Conservation (phyloP, 169 alveolate species). For the Cryptosporidium bovis region DNA sequence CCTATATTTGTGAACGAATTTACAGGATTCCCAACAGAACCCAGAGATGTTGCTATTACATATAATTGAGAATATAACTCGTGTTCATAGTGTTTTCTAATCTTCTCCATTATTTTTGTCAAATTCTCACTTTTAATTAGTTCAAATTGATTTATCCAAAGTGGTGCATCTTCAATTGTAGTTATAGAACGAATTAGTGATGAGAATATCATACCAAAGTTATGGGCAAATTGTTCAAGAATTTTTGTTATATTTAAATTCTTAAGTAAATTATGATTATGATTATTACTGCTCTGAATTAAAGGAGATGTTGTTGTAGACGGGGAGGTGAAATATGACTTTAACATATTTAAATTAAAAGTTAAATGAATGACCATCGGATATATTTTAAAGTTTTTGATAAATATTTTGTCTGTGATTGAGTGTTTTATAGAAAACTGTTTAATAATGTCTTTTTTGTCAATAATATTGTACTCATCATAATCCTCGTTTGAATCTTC, state of each 20-base stretch:
- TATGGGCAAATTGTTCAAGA: constrained; percentile 58
- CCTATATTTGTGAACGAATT: constrained; percentile 73
- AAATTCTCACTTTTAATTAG: constrained; percentile 6
- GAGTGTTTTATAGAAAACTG: constrained; percentile 50
- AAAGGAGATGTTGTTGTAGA: not conserved
- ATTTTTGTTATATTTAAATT: constrained; percentile 33
- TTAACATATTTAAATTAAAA: constrained; percentile 34
- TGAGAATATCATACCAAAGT: constrained; percentile 51
- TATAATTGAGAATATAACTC: constrained; percentile 51
- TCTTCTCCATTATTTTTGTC: constrained; percentile 25
- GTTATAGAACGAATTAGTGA: constrained; percentile 64
- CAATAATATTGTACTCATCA: constrained; percentile 18
- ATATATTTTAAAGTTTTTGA: constrained; percentile 47
- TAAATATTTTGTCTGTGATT: constrained; percentile 1
- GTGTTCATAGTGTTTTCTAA: constrained; percentile 68
- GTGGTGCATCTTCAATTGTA: constrained; percentile 71
- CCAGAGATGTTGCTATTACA: constrained; percentile 70
- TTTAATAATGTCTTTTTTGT: constrained; percentile 34
- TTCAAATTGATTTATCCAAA: constrained; percentile 72
- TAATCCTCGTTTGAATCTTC: not conserved
- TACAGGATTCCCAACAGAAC: constrained; percentile 73
- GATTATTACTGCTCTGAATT: not conserved
- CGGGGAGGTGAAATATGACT: constrained; percentile 18
- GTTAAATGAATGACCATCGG: constrained; percentile 69
- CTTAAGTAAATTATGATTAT: not conserved